A percentile compares a stretch with the other conserved stretches of the same genome.
phyloP scores from a whole-genome alignment of 345 rosid species.

The Orychophragmus violaceus region DNA sequence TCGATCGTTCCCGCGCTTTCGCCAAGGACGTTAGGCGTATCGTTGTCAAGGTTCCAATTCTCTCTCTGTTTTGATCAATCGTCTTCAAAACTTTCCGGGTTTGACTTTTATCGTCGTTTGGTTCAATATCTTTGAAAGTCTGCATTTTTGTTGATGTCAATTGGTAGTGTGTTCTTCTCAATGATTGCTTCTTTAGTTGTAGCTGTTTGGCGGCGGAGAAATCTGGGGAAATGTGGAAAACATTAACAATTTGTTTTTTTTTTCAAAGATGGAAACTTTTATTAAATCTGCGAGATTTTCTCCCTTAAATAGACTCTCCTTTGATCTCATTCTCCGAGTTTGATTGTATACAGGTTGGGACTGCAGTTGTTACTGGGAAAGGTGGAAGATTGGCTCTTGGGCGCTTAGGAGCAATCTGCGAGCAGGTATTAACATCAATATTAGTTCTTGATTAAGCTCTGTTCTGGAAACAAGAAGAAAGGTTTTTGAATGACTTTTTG shows the following conservation, averaged over 20 bases:
- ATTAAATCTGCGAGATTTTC: not conserved
- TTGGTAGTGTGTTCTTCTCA: not conserved
- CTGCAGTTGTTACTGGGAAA: constrained; percentile 89
- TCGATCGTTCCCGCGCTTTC: constrained; percentile 68
- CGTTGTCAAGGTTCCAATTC: constrained; percentile 57
- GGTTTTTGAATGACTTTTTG: not conserved
- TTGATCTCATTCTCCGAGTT: not conserved
- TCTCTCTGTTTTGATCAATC: not conserved
- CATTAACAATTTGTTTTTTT: not conserved
- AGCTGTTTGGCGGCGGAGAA: constrained; percentile 17
- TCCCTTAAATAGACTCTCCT: not conserved
- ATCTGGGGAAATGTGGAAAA: constrained; percentile 10
- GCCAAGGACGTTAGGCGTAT: constrained; percentile 76
- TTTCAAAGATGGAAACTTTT: not conserved
- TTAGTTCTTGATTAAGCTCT: not conserved
- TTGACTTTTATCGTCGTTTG: constrained; percentile 13
- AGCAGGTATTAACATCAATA: constrained; percentile 49
- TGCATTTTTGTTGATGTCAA: not conserved
- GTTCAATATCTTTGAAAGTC: too few species aligned
- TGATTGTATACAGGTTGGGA: constrained; percentile 66
- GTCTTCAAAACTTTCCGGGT: not conserved
- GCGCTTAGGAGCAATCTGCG: constrained; percentile 86
- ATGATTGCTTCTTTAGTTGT: not conserved
- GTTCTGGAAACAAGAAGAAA: not conserved
- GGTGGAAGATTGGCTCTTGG: constrained; percentile 97